Percentiles rank a stretch among this genome's conserved stretches.
Evolutionary conservation across 2,329 filamentous ascomycete genomes (phyloP).

Genomic region (Dactylellina leptospora): DNA sequence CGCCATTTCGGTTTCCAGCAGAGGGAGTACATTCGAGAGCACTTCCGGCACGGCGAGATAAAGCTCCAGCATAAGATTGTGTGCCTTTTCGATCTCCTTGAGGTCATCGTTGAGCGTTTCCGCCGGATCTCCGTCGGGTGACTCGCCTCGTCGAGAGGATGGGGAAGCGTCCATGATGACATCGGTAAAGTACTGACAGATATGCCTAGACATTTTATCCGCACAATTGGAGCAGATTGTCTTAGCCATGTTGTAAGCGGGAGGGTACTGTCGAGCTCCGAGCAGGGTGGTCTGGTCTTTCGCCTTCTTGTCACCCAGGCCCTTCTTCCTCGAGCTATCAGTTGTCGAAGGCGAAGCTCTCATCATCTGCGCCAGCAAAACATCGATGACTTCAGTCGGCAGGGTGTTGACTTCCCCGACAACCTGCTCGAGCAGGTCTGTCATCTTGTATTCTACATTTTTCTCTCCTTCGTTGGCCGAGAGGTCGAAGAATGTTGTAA

Average conservation of each 20-base stretch:
- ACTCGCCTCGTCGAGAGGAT: conserved; percentile 53
- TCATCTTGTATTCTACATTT: conserved; percentile 93
- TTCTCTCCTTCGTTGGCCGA: conserved; percentile 85
- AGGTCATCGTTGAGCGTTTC: conserved; percentile 81
- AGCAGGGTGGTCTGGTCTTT: conserved; percentile 65
- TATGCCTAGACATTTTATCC: conserved; percentile 93
- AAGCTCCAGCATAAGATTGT: conserved; percentile 85
- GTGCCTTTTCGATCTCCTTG: conserved; percentile 86
- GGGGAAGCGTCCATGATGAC: conserved; percentile 88
- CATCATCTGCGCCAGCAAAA: conserved; percentile 94
- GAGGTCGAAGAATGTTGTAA: conserved; percentile 90
- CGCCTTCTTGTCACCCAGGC: conserved; percentile 61
- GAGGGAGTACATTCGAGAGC: conserved; percentile 89
- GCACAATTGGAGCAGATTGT: conserved; percentile 87
- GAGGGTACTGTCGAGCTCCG: conserved; percentile 64
- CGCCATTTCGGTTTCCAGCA: conserved; percentile 88
- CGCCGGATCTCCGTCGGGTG: conserved; percentile 61
- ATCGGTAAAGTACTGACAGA: conserved; percentile 96
- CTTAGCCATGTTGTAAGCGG: conserved; percentile 96
- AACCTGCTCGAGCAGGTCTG: conserved; percentile 80
- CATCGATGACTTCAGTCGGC: conserved; percentile 83
- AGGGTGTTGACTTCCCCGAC: conserved; percentile 85
- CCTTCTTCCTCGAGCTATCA: conserved; percentile 28
- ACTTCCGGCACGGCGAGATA: conserved; percentile 92
- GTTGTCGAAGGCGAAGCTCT: conserved; percentile 75